These are phyloP conservation scores for Microascus cirrosus DNA, from an alignment of 2,329 filamentous ascomycete species.

Conservation along the genomic window DNA sequence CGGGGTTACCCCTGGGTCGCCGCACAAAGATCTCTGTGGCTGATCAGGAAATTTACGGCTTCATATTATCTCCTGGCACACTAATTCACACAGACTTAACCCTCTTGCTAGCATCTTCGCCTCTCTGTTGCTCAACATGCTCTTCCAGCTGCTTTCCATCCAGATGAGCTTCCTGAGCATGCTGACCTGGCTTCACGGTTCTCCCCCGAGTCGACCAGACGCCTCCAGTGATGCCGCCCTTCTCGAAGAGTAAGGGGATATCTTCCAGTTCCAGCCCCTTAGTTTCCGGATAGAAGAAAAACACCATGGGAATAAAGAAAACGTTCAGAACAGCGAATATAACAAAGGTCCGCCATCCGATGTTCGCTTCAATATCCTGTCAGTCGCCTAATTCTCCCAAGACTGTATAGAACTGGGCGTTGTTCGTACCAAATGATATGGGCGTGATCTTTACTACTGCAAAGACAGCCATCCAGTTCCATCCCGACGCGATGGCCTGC, in stretches of 20 bases:
- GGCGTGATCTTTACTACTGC: background rate
- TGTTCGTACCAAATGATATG: background rate
- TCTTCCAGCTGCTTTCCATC: background rate
- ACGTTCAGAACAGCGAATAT: slow-evolving; percentile 18
- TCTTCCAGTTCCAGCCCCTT: slow-evolving; percentile 26
- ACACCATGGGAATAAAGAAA: slow-evolving; percentile 16
- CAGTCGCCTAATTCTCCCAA: background rate
- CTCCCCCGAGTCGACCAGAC: slow-evolving; percentile 8
- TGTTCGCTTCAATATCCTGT: background rate
- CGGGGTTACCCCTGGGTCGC: too few relatives aligned
- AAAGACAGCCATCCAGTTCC: slow-evolving; percentile 13
- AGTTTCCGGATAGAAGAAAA: slow-evolving; percentile 19
- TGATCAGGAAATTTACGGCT: too few relatives aligned
- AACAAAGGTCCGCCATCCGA: slow-evolving; percentile 10
- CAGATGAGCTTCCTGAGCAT: background rate
- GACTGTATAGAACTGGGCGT: background rate
- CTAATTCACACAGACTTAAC: background rate
- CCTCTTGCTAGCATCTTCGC: background rate
- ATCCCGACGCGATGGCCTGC: slow-evolving; percentile 23
- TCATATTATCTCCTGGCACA: background rate
- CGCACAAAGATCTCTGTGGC: too few relatives aligned
- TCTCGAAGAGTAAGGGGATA: slow-evolving; percentile 18
- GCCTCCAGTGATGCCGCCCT: slow-evolving; percentile 22
- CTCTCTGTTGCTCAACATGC: background rate
- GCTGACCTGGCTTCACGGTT: background rate